Base-by-base conservation (phyloP, 768 basidiomycete species). In the Termitomyces sp. region DNA sequence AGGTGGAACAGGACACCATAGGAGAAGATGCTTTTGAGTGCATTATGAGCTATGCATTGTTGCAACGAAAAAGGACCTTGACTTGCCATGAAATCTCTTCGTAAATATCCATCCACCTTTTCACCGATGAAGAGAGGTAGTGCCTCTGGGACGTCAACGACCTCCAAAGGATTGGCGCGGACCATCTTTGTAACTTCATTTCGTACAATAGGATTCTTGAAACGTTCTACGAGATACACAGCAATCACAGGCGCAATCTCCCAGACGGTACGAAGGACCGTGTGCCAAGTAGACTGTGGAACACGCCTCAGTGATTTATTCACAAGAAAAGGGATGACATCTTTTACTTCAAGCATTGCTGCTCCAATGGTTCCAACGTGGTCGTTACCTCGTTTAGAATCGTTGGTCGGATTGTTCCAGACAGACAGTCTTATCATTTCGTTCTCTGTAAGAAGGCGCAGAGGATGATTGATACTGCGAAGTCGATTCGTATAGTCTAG, bases 1-100 rank as follows among this genome's bases (percentile, higher is more conserved):
- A 0, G 92, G 94, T 3, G 96, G 87, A 15, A 94, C 88, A 20
- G 94, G 85, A 2, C 85, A 85, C 94, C 94, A 98, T 8, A 95
- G 76, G 15, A 94, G 77, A 29, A 99, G 79, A 69, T 92, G 82
- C 95, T 98, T 65, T 5, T 22, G 62, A 29, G 13, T 22, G 41
- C 18, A 16, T 46, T 5, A 41, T 45, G 33, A 37, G 34, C 45
- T 31, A 15, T 36, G 10, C 26, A 18, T 41, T 18, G n/a, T 28
- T 42, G 10, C 6, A 26, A 16, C 24, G 37, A 24, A 22, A 5
- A 13, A 18, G 24, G 56, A 24, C 37, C 39, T 18, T 33, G 36
- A 12, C 22, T 61, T 58, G 94, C 95, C 79, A 89, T 91, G 9
- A 96, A 73, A 66, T 94, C 90, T 49, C 84, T 79, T 36, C 74